Evolutionary conservation across 495 filamentous ascomycete species (phyloP).

Genomic region (Daldinia childiae): DNA sequence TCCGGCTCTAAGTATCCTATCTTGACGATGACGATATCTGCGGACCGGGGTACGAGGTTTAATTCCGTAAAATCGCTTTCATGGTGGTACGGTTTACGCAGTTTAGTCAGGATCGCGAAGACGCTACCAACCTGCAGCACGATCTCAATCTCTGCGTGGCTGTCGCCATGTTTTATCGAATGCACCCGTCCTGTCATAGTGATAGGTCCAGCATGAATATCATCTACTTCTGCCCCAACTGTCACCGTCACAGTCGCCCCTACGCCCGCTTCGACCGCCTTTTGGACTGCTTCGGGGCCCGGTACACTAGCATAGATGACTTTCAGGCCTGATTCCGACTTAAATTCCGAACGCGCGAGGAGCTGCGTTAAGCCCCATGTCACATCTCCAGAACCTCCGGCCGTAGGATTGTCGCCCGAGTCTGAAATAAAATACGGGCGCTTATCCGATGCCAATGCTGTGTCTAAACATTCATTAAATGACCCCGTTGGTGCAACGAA

Average conservation of each 20-base stretch:
- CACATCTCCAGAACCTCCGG: constrained; percentile 65
- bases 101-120: constrained; percentile 64
- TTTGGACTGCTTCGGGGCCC: constrained; percentile 57
- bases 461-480: constrained; percentile 59
- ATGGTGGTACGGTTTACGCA: constrained; percentile 67
- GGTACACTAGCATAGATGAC: constrained; percentile 68
- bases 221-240: constrained; percentile 64
- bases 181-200: constrained; percentile 64
- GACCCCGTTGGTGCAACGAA: constrained; percentile 66
- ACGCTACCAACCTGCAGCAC: constrained; percentile 64
- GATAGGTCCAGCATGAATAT: constrained; percentile 61
- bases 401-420: constrained; percentile 67
- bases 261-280: constrained; percentile 58
- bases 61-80: constrained; percentile 65
- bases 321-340: constrained; percentile 48
- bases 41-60: constrained; percentile 55
- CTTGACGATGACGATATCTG: constrained; percentile 67
- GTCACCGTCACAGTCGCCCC: constrained; percentile 63
- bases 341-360: constrained; percentile 60
- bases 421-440: constrained; percentile 68
- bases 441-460: constrained; percentile 54
- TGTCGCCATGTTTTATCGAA: constrained; percentile 63
- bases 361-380: constrained; percentile 62
- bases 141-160: constrained; percentile 58
- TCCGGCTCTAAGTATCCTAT: constrained; percentile 69